Percentiles rank a stretch among this genome's conserved stretches.
Conservation (phyloP, 192 early-diverging fungal genomes). For the Entophlyctis luteolus region DNA sequence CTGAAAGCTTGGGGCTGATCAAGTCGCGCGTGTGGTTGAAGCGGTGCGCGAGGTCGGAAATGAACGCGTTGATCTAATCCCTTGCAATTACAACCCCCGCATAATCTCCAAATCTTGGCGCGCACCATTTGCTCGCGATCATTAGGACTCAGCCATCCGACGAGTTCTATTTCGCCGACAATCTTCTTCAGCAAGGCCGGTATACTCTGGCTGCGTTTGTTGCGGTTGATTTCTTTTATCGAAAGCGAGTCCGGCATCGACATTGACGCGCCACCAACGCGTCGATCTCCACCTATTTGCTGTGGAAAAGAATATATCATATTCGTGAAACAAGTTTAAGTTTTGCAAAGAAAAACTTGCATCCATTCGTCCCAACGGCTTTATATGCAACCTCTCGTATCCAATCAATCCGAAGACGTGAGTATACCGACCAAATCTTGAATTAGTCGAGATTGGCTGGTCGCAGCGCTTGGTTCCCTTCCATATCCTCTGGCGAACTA, state of each 20-base stretch:
- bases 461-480: conserved; percentile 6
- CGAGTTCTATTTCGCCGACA: conserved; percentile 33
- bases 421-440: conserved; percentile 24
- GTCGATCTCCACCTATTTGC: conserved; percentile 1
- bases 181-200: conserved; percentile 27
- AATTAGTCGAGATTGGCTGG: conserved; percentile 8
- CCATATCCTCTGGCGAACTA: conserved; percentile 32
- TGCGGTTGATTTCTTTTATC: neutral
- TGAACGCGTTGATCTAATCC: conserved; percentile 42
- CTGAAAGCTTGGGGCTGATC: conserved; percentile 13
- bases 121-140: conserved; percentile 33
- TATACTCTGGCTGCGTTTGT: conserved; percentile 4
- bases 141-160: conserved; percentile 31
- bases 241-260: conserved; percentile 3
- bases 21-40: conserved; percentile 40
- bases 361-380: conserved; percentile 33
- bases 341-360: conserved; percentile 28
- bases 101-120: neutral
- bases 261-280: neutral
- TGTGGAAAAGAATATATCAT: neutral
- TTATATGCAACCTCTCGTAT: conserved; percentile 33
- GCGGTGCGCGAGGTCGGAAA: conserved; percentile 39
- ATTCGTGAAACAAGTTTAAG: neutral
- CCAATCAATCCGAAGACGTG: conserved; percentile 33
- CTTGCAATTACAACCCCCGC: too few relatives aligned